Evolutionary conservation across 306 rosid genomes (phyloP).

Genomic region (Trifolium pratense): DNA sequence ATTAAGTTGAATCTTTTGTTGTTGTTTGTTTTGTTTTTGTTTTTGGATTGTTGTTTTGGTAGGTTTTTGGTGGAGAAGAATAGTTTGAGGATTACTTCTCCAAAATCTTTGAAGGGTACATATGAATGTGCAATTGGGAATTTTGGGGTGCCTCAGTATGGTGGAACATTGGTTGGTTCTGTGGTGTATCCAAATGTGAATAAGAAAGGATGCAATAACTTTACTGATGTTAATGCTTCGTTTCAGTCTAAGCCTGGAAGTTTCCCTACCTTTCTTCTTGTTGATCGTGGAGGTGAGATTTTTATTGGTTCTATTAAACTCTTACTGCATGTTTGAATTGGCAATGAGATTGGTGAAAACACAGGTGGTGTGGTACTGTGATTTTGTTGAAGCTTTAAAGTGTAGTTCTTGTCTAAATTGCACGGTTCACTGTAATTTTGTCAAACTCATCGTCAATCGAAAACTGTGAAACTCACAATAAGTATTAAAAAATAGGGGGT

Average conservation of each 20-base stretch:
- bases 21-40: constrained; percentile 55
- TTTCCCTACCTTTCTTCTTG: constrained; percentile 80
- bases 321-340: constrained; percentile 4
- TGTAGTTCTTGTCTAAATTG: too few species aligned
- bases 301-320: constrained; percentile 1
- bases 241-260: constrained; percentile 74
- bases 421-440: background rate
- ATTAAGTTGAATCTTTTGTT: constrained; percentile 47
- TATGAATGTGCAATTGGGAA: constrained; percentile 96
- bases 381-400: too few species aligned
- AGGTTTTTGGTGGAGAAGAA: constrained; percentile 97
- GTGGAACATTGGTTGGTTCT: constrained; percentile 85
- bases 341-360: background rate
- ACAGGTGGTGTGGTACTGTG: too few species aligned
- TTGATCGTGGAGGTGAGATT: constrained; percentile 88
- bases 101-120: constrained; percentile 61
- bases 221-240: constrained; percentile 56
- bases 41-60: constrained; percentile 61
- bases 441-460: too few species aligned
- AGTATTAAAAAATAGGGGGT: background rate
- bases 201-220: constrained; percentile 73
- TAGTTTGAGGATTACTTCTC: constrained; percentile 74
- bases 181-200: constrained; percentile 77
- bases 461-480: background rate
- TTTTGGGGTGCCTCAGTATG: constrained; percentile 93